Evolutionary conservation across 768 basidiomycete genomes (phyloP).

Genomic region (Rhizopogon rudus): DNA sequence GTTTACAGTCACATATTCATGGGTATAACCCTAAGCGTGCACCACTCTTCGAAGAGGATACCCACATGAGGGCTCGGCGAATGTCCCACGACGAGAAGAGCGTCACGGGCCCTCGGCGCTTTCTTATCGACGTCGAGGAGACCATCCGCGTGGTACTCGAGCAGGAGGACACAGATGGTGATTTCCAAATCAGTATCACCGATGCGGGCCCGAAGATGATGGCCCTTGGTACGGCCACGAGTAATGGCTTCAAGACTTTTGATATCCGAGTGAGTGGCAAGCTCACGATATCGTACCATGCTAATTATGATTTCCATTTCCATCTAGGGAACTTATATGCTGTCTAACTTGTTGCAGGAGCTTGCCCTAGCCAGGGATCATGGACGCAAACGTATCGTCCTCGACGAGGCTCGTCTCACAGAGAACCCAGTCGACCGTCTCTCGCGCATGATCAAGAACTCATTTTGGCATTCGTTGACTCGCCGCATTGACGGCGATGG

Average conservation of each 20-base stretch:
- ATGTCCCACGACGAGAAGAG: conserved; percentile 94
- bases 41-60: conserved; percentile 75
- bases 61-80: conserved; percentile 66
- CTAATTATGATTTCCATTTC: conserved; percentile 8
- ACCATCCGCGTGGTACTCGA: conserved; percentile 94
- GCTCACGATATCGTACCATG: not conserved
- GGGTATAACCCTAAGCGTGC: conserved; percentile 66
- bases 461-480: conserved; percentile 98
- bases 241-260: conserved; percentile 97
- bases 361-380: conserved; percentile 95
- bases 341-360: conserved; percentile 98
- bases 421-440: conserved; percentile 98
- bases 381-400: conserved; percentile 90
- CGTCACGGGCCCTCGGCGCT: conserved; percentile 74
- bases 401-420: conserved; percentile 96
- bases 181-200: conserved; percentile 94
- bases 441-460: conserved; percentile 95
- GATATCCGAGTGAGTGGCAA: conserved; percentile 73
- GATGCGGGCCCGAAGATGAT: conserved; percentile 97
- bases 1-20: conserved; percentile 58
- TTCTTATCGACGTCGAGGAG: conserved; percentile 96
- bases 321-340: conserved; percentile 93
- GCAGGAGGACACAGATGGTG: conserved; percentile 96
- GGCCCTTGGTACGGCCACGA: conserved; percentile 92
- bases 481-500: conserved; percentile 96